Evolutionary conservation across 2,329 filamentous ascomycete genomes (phyloP), one percentile per base, ranked within the genome.

Genomic region (Ceratocystis ficicola): DNA sequence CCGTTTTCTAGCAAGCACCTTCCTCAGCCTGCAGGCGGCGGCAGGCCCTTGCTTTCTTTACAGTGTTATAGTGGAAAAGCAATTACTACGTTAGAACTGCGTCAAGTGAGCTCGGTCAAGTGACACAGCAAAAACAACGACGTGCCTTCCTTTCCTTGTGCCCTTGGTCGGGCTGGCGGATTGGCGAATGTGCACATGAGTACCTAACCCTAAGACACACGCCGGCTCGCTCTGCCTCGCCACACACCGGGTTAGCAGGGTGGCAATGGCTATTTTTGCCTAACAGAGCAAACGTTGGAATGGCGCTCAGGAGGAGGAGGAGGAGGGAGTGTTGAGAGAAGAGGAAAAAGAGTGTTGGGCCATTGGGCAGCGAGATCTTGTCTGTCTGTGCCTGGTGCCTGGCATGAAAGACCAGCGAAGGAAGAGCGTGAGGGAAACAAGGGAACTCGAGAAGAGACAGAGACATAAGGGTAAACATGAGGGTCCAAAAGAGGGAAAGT

Each of bases 71-170:
- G 25, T 17, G 7, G 12, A 30, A 59, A 59, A 30, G 28, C 17
- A 59, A 25, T 59, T 32, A 59, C 52, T 59, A 59, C 36, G 36
- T 41, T 41, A 12, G 36, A 41, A 41, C 36, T 41, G 32, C 28
- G 12, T 32, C 8, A 32, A 59, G 28, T 59, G 25, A 32, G 25
- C 52, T 36, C 32, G 52, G 28, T 30, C 25, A 25, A 59, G 52
- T 59, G 52, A 59, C 52, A 59, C 52, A 59, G 25, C 52, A 32
- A 59, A 32, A 59, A n/a, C 52, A 32, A 59, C 52, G 52, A 59
- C 52, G 28, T 52, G 22, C 48, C 48, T 52, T 52, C 48, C 20
- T 52, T 52, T 25, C 48, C 48, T 52, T 52, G 48, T 52, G 0
- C 3, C 20, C 48, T 17, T n/a, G 12, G 20, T 22, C n/a, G 22